These are phyloP conservation scores for Aspergillus transmontanensis DNA, from an alignment of 2,329 filamentous ascomycete species.

Conservation along the genomic window DNA sequence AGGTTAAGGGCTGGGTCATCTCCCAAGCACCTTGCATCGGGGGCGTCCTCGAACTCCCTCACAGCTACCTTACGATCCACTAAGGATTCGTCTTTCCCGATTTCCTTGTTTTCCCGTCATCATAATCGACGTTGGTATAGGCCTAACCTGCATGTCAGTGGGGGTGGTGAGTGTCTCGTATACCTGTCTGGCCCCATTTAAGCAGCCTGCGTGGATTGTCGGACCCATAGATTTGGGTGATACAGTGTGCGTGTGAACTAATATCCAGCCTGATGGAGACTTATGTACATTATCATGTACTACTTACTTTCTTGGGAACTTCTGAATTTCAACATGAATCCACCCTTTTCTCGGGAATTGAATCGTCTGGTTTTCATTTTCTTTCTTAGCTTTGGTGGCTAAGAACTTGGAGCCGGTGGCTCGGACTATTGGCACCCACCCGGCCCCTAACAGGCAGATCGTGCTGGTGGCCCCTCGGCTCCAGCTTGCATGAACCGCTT, in stretches of 20 bases:
- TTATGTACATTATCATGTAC: not conserved
- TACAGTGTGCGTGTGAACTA: slow-evolving; percentile 16
- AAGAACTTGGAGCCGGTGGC: slow-evolving; percentile 14
- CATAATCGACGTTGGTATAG: not conserved
- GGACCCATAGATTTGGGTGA: slow-evolving; percentile 9
- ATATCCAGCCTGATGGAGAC: not conserved
- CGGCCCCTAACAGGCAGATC: slow-evolving; percentile 27
- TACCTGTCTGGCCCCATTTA: not conserved
- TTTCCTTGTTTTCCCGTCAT: not conserved
- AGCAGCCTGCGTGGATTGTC: not conserved
- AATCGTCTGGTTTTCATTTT: not conserved
- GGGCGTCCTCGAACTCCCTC: not conserved
- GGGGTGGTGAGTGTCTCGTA: not conserved
- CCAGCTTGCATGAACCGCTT: slow-evolving; percentile 28
- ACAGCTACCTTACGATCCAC: not conserved
- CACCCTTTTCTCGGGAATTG: not conserved
- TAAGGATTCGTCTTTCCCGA: not conserved
- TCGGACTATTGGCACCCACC: slow-evolving; percentile 26
- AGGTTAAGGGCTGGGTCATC: not conserved
- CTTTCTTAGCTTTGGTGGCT: slow-evolving; percentile 15
- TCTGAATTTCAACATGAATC: not conserved
- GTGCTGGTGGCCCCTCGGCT: slow-evolving; percentile 25
- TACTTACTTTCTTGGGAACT: not conserved
- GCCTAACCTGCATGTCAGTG: slow-evolving; percentile 5
- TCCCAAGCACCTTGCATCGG: slow-evolving; percentile 1